phyloP scores from a whole-genome alignment of 208 protist genomes.

The Acanthamoeba lenticulata region DNA sequence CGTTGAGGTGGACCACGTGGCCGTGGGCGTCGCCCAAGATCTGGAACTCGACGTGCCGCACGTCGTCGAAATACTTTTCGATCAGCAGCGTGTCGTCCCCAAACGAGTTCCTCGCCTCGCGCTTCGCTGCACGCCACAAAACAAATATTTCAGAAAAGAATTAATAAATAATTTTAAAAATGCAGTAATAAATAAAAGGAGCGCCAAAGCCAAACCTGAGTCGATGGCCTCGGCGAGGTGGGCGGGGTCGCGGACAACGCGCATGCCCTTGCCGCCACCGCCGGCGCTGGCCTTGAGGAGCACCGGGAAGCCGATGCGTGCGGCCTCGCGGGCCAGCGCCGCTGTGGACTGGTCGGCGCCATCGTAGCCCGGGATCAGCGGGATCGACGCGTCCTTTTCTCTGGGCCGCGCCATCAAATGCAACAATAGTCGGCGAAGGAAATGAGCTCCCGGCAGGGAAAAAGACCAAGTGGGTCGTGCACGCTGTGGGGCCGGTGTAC shows the following conservation, averaged over 20 bases:
- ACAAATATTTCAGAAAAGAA: conserved; percentile 41
- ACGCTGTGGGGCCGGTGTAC: background rate
- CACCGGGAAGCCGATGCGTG: conserved; percentile 93
- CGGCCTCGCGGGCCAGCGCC: conserved; percentile 79
- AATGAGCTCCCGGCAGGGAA: background rate
- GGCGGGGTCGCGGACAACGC: background rate
- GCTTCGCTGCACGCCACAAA: conserved; percentile 84
- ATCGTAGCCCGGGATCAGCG: conserved; percentile 93
- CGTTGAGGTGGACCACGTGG: conserved; percentile 93
- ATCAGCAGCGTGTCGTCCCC: conserved; percentile 94
- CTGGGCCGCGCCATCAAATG: conserved; percentile 84
- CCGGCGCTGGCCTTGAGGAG: conserved; percentile 97
- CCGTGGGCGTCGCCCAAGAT: conserved; percentile 94
- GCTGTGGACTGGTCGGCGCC: conserved; percentile 87
- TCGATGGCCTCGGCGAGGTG: conserved; percentile 28
- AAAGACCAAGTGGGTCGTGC: background rate
- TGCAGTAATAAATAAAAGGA: conserved; percentile 69
- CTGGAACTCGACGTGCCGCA: conserved; percentile 75
- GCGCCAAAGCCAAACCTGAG: conserved; percentile 26
- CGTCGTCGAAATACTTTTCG: conserved; percentile 92
- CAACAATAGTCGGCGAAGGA: background rate
- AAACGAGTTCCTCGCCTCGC: conserved; percentile 93
- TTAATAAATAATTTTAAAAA: conserved; percentile 69
- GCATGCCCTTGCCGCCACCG: conserved; percentile 87
- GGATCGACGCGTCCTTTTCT: conserved; percentile 83